Evolutionary conservation across 768 basidiomycete species (phyloP).

Genomic region (Phaffia tasmanica): DNA sequence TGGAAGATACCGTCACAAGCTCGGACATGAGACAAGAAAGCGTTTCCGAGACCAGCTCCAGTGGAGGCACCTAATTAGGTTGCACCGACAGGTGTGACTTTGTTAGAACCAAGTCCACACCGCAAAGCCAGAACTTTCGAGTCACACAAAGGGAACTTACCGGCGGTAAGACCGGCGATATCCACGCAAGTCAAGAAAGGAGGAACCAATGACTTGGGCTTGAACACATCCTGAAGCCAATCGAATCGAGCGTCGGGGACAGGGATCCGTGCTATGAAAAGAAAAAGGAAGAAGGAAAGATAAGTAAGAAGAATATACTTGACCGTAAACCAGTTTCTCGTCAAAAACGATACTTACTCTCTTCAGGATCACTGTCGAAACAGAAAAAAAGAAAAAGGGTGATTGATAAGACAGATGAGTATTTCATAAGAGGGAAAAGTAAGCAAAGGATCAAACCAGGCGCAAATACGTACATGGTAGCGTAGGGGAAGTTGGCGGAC

Average conservation of each 20-base stretch:
- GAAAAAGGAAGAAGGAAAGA: not conserved
- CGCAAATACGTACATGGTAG: constrained; percentile 32
- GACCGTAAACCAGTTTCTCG: constrained; percentile 29
- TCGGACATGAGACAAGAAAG: constrained; percentile 93
- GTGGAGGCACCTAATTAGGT: constrained; percentile 68
- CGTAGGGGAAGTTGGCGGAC: constrained; percentile 93
- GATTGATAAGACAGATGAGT: constrained; percentile 23
- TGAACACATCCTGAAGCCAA: constrained; percentile 84
- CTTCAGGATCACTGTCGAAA: constrained; percentile 79
- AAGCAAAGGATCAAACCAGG: not conserved
- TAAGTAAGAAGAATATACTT: not conserved
- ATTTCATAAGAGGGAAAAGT: not conserved
- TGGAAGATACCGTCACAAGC: constrained; percentile 99
- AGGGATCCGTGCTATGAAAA: constrained; percentile 61
- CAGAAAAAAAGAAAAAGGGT: constrained; percentile 18
- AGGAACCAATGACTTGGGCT: constrained; percentile 74
- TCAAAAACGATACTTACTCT: constrained; percentile 30
- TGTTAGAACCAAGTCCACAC: not conserved
- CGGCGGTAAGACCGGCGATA: constrained; percentile 89
- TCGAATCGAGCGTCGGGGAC: constrained; percentile 90
- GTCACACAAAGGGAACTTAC: not conserved
- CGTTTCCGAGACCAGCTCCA: constrained; percentile 93
- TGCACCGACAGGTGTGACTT: not conserved
- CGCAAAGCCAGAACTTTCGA: not conserved
- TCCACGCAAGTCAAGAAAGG: constrained; percentile 96